Evolutionary conservation across 768 basidiomycete species (phyloP), one percentile per base, ranked within the genome.

Genomic region (Naganishia vishniacii): DNA sequence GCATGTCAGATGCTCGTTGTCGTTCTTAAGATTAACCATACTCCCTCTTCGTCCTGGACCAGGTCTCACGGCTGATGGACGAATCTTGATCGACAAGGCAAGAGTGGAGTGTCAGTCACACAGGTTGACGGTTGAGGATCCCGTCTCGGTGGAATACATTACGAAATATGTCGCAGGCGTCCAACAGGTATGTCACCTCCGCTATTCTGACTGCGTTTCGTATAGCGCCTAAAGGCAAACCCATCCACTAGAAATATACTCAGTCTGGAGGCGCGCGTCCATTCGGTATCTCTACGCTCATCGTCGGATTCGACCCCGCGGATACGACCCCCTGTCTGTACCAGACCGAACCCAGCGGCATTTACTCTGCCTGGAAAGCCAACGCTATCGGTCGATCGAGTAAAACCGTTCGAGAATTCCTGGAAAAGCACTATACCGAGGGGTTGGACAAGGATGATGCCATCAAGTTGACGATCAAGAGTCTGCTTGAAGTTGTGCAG

Each of bases 281-380:
- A 28, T 99, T 99, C 73, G 95, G 95, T 69, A 92, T 98, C 70
- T 93, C 94, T 15, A 97, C 93, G 11, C 83, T 99, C 53, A 88
- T 99, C 67, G 85, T 97, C 68, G 95, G 95, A 47, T 99, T 98
- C 76, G 94, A 99, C 76, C 94, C 93, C 20, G 81, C 94, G 76
- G 93, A 94, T 72, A 82, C 82, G 47, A 83, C 82, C 67, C 95
- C 95, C 47, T 85, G 89, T 62, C 80, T 99, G 32, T 99, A 97
- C 79, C 88, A 92, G 79, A 98, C 95, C 12, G 95, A 99, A 78
- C 95, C 95, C 0, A 89, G 89, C 74, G 95, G 95, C 20, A 98
- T 97, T 68, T 98, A 93, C 79, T 91, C 88, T 69, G 91, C 91
- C 32, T 99, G 95, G 95, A 99, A 98, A 86, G 95, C 95, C 23